Evolutionary conservation across 495 filamentous ascomycete genomes (phyloP).

Genomic region (Usnea hakonensis): DNA sequence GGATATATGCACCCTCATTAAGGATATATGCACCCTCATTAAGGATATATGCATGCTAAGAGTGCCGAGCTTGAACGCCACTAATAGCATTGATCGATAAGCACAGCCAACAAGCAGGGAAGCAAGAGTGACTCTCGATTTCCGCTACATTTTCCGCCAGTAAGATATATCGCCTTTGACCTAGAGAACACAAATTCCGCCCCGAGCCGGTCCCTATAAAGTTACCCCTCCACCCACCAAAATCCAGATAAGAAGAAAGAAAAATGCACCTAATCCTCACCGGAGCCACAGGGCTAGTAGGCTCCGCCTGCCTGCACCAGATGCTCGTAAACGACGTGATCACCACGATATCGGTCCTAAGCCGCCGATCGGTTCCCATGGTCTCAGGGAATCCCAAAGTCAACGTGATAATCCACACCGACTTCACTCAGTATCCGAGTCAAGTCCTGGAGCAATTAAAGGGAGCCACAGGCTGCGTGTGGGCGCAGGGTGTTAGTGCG

Average conservation of each 20-base stretch:
- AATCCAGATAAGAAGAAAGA: background rate
- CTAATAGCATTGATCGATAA: too few relatives aligned
- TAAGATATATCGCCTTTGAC: too few relatives aligned
- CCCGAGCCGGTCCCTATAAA: too few relatives aligned
- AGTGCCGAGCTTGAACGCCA: too few relatives aligned
- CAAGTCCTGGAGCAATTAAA: slow-evolving; percentile 51
- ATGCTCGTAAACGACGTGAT: slow-evolving; percentile 52
- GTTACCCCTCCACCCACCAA: background rate
- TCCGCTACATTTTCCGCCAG: too few relatives aligned
- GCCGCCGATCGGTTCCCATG: slow-evolving; percentile 55
- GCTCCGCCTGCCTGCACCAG: slow-evolving; percentile 53
- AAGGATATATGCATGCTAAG: too few relatives aligned
- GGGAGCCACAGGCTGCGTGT: slow-evolving; percentile 59
- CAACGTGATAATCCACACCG: slow-evolving; percentile 58
- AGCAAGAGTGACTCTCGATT: too few relatives aligned
- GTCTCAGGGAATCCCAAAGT: slow-evolving; percentile 52
- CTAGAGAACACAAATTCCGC: too few relatives aligned
- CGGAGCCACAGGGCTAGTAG: slow-evolving; percentile 66
- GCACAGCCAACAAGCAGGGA: too few relatives aligned
- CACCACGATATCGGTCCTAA: slow-evolving; percentile 58
- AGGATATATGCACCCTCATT: too few relatives aligned
- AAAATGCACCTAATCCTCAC: slow-evolving; percentile 67
- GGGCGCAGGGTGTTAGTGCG: slow-evolving; percentile 59
- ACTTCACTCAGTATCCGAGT: slow-evolving; percentile 50
- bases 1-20: too few relatives aligned